Evolutionary conservation across 768 basidiomycete species (phyloP).

Genomic region (Leccinum olivaceopallidum): DNA sequence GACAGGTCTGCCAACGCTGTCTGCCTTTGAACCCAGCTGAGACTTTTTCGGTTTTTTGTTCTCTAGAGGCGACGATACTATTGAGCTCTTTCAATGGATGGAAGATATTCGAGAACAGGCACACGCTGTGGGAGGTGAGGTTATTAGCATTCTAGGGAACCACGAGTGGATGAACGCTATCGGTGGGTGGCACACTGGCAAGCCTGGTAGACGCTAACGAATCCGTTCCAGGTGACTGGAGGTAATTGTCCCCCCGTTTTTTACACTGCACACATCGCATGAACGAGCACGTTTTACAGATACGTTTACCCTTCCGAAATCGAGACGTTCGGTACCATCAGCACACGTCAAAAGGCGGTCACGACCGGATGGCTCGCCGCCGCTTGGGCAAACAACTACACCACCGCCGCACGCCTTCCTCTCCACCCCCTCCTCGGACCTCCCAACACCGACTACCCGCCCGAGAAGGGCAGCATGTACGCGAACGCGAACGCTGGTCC

Average conservation of each 20-base stretch:
- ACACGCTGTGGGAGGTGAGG: conserved; percentile 58
- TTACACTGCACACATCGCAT: conserved; percentile 3
- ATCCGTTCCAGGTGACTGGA: conserved; percentile 72
- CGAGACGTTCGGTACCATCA: conserved; percentile 73
- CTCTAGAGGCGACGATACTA: conserved; percentile 84
- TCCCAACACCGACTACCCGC: conserved; percentile 62
- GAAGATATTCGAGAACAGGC: conserved; percentile 81
- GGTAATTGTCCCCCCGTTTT: conserved; percentile 41
- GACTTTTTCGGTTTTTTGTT: conserved; percentile 1
- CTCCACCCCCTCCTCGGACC: conserved; percentile 69
- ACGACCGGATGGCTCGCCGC: conserved; percentile 75
- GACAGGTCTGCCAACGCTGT: conserved; percentile 58
- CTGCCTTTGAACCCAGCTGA: conserved; percentile 12
- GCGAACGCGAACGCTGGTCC: conserved; percentile 40
- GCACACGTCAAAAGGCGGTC: conserved; percentile 70
- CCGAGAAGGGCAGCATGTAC: conserved; percentile 33
- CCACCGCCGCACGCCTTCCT: conserved; percentile 77
- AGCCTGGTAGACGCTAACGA: conserved; percentile 7
- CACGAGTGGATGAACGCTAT: conserved; percentile 96
- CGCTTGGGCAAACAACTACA: conserved; percentile 86
- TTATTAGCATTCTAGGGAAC: conserved; percentile 85
- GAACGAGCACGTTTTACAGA: conserved; percentile 40
- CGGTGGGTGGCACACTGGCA: conserved; percentile 41
- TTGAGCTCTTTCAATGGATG: conserved; percentile 82
- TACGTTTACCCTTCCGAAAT: conserved; percentile 86